Base-by-base conservation (phyloP, 495 filamentous ascomycete genomes). In the Pyronema omphalodes region DNA sequence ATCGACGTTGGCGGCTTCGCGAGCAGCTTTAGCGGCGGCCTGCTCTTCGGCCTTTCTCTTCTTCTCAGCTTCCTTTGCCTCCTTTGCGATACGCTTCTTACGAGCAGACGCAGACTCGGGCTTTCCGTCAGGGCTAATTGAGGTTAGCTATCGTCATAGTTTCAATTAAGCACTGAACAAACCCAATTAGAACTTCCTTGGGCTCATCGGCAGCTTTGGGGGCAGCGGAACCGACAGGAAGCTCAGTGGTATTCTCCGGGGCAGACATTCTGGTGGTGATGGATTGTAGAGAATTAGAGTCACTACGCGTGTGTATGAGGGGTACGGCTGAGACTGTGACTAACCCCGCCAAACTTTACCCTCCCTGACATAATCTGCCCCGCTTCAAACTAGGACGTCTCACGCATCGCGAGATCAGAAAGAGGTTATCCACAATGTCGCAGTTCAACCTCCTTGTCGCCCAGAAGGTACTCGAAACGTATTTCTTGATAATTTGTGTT, bases 401-500 rank as follows among this genome's bases (percentile, higher is more conserved):
- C 23, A 1, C 5, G 23, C 23, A 29, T 29, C 23, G 1, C 23
- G 23, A 29, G 23, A 29, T 29, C 23, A 29, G 23, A 29, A 29
- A 29, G 23, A 29, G 23, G 23, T 29, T 29, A 29, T 29, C 23
- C 23, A 29, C 23, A 40, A 52, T 52, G 50, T 41, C 37, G 50
- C 50, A 52, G 50, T 63, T 59, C 56, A 62, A 57, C 49, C 35
- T 63, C 44, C 19, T 62, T 18, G 44, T 63, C 46, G 61, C 61
- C 47, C 61, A 63, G 53, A 63, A 62, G 54, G 61, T 63, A 11
- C 61, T 41, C 61, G 63, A 52, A 63, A 62, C 51, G 61, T 63
- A 11, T 43, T 14, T 52, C 15, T 47, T 47, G 44, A 18, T 37
- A 15, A 14, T 9, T 19, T 4, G 43, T 49, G 19, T 48, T 8